phyloP scores from a whole-genome alignment of 495 filamentous ascomycete species.

The Pyrenopolyporus hunteri region DNA sequence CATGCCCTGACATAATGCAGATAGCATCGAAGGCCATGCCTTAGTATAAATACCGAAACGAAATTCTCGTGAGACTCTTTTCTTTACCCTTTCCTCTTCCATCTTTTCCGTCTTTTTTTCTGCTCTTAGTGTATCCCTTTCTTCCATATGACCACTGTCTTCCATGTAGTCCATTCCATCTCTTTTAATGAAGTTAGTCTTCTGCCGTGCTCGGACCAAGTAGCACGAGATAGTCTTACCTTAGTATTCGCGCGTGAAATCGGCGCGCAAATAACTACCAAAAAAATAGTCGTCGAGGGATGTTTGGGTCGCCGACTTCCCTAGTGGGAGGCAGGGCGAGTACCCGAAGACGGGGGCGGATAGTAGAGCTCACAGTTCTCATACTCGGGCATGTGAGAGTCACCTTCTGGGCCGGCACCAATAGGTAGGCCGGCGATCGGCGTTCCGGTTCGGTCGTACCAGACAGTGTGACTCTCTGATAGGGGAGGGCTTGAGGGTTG shows the following conservation, averaged over 20 bases:
- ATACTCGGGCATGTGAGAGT: slow-evolving; percentile 35
- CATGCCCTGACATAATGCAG: slow-evolving; percentile 18
- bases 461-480: slow-evolving; percentile 30
- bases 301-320: background rate
- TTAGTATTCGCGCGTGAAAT: too few relatives aligned
- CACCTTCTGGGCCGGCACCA: slow-evolving; percentile 51
- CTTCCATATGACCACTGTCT: background rate
- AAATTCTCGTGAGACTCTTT: slow-evolving; percentile 16
- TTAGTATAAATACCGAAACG: slow-evolving; percentile 34
- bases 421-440: slow-evolving; percentile 46
- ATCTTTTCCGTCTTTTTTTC: background rate
- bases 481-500: too few relatives aligned
- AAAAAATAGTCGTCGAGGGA: background rate
- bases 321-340: slow-evolving; percentile 3
- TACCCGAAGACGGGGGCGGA: background rate
- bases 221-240: too few relatives aligned
- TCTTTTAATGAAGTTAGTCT: too few relatives aligned
- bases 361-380: slow-evolving; percentile 33
- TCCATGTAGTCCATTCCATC: too few relatives aligned
- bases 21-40: slow-evolving; percentile 13
- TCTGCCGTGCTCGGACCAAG: too few relatives aligned
- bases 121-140: background rate
- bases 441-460: slow-evolving; percentile 3
- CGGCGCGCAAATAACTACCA: too few relatives aligned
- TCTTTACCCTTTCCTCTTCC: background rate